Evolutionary conservation across 345 rosid genomes (phyloP).

Genomic region (Hypericum androsaemum): DNA sequence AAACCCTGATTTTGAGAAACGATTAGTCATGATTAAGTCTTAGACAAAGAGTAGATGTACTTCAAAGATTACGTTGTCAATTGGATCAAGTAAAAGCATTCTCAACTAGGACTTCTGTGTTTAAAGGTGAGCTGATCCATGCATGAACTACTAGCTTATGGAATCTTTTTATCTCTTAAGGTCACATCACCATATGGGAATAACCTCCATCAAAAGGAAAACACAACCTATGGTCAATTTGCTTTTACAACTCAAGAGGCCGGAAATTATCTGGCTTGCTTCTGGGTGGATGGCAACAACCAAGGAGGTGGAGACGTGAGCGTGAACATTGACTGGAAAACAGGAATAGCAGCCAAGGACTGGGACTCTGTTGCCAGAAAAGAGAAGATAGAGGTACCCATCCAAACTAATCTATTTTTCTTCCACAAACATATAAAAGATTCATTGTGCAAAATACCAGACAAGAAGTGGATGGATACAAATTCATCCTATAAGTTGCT

Average conservation of each 20-base stretch:
- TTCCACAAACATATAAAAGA: not conserved
- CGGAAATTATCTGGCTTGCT: slow-evolving; percentile 72
- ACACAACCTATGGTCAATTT: slow-evolving; percentile 78
- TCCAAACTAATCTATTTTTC: not conserved
- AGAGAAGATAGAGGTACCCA: slow-evolving; percentile 76
- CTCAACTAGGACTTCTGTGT: not conserved
- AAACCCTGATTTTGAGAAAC: too few species aligned
- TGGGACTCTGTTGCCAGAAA: slow-evolving; percentile 87
- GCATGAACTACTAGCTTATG: not conserved
- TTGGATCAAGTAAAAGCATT: too few species aligned
- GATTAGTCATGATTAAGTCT: too few species aligned
- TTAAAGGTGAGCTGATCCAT: not conserved
- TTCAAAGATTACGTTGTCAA: too few species aligned
- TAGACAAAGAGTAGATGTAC: too few species aligned
- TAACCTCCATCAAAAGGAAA: slow-evolving; percentile 47
- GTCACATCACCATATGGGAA: slow-evolving; percentile 73
- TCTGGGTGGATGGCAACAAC: slow-evolving; percentile 36
- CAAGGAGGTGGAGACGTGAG: slow-evolving; percentile 36
- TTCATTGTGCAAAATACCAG: too few species aligned
- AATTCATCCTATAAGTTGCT: too few species aligned
- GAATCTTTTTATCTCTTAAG: slow-evolving; percentile 18
- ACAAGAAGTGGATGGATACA: too few species aligned
- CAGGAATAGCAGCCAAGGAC: slow-evolving; percentile 78
- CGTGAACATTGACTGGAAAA: slow-evolving; percentile 75
- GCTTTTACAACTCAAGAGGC: slow-evolving; percentile 80